Base-by-base conservation (phyloP, 148 eudicot species). In the Camellia lanceoleosa region DNA sequence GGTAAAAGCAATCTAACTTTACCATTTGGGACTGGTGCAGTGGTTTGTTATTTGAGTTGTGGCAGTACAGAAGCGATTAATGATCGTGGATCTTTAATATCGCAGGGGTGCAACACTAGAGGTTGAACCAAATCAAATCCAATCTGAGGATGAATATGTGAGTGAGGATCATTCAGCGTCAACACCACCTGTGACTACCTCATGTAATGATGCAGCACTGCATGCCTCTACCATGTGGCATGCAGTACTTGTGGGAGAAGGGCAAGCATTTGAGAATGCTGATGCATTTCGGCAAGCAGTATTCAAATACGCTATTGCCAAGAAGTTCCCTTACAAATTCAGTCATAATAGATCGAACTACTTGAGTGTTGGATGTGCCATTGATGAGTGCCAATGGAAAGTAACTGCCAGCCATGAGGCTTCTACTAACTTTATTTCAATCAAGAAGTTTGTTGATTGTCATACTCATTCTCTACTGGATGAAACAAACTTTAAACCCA, bases 241-340 rank as follows among this genome's bases (percentile, higher is more conserved):
- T 11, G 75, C 52, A 73, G 61, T 58, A 23, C 23, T 73, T 52
- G 61, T 73, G 23, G 75, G 75, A 41, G n/a, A 73, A 73, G 75
- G 75, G 75, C 75, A 73, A 30, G 61, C 75, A 73, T 73, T 73
- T 52, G 75, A 73, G 75, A 73, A 14, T 54, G 42, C 60, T 19
- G 75, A 73, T 5, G 59, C 61, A 2, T 73, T 73, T 52, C 56
- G 75, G 75, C 59, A 51, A 54, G 75, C 75, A 0, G 19, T 73
- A 13, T 73, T 73, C 75, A 73, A 54, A 58, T 73, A 73, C 1
- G 42, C 75, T 5, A 73, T 51, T 73, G 75, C 62, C 61, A 73
- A 73, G 44, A 51, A 73, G 61, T 73, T 73, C 61, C 59, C 75
- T 7, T 73, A 73, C 61, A 73, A 73, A 20, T 73, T 51, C 23